These are phyloP conservation scores for Naganishia vaughanmartiniae DNA, from an alignment of 768 basidiomycete genomes.

Conservation along the genomic window DNA sequence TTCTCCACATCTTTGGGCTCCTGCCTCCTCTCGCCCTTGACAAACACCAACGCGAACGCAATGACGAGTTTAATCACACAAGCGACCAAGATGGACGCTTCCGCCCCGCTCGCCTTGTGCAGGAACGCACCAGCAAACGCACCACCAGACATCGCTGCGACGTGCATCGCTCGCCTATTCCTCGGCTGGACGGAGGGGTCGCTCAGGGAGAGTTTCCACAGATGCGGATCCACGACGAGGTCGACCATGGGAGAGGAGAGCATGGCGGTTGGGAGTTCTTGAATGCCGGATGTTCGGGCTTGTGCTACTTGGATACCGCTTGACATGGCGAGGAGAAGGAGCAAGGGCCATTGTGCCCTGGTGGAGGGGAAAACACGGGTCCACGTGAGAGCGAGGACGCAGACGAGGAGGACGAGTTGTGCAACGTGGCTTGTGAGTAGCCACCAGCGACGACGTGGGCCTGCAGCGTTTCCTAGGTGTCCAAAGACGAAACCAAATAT, in stretches of 20 bases:
- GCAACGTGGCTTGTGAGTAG: conserved; percentile 4
- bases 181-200: conserved; percentile 14
- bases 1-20: neutral
- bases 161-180: conserved; percentile 26
- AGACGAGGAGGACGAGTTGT: conserved; percentile 12
- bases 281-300: conserved; percentile 23
- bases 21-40: neutral
- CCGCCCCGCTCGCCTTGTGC: conserved; percentile 13
- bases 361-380: neutral
- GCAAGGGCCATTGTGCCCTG: conserved; percentile 20
- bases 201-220: neutral
- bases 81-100: conserved; percentile 2
- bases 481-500: conserved; percentile 19
- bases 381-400: conserved; percentile 13
- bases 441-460: conserved; percentile 19
- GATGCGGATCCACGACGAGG: conserved; percentile 8
- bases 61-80: conserved; percentile 1
- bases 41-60: neutral
- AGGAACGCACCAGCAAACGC: conserved; percentile 17
- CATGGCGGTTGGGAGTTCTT: conserved; percentile 29
- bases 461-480: conserved; percentile 14
- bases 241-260: conserved; percentile 26
- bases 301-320: conserved; percentile 25
- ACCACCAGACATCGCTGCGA: conserved; percentile 4
- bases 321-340: conserved; percentile 22